A percentile compares a stretch with the other conserved stretches of the same genome.
Evolutionary conservation across 1,284 basidiomycete genomes (phyloP).

Genomic region (Rhizoctonia solani): DNA sequence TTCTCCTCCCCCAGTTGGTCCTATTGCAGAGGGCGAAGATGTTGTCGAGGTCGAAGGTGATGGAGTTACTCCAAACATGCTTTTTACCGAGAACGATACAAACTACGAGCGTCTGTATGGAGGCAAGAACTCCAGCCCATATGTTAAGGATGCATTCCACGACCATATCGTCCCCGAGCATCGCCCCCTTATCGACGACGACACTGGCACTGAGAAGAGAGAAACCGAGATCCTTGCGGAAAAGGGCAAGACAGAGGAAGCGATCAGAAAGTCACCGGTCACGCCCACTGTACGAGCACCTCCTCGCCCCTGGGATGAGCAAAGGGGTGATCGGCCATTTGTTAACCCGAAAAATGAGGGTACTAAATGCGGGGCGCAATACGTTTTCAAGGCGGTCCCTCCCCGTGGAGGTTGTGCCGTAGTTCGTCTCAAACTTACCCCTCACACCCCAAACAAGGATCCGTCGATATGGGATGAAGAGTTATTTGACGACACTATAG

Average conservation of each 20-base stretch:
- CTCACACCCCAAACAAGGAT: constrained; percentile 74
- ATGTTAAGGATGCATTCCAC: constrained; percentile 98
- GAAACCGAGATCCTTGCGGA: constrained; percentile 44
- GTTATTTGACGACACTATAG: constrained; percentile 85
- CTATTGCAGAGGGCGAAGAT: constrained; percentile 53
- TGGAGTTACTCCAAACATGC: constrained; percentile 75
- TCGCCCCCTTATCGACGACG: constrained; percentile 55
- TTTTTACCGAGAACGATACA: constrained; percentile 97
- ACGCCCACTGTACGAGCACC: constrained; percentile 53
- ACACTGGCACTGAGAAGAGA: constrained; percentile 44
- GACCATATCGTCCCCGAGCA: constrained; percentile 91
- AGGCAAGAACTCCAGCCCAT: constrained; percentile 79
- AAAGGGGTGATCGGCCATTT: constrained; percentile 52
- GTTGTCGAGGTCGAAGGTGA: constrained; percentile 58
- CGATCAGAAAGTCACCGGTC: constrained; percentile 29
- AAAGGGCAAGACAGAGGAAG: constrained; percentile 34
- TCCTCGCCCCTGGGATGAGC: constrained; percentile 53
- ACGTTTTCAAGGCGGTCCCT: constrained; percentile 85
- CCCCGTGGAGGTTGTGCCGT: constrained; percentile 92
- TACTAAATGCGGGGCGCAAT: constrained; percentile 93
- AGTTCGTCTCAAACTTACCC: constrained; percentile 91
- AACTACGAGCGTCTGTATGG: constrained; percentile 92
- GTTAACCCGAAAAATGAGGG: constrained; percentile 88
- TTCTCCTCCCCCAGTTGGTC: constrained; percentile 85
- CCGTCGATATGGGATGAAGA: constrained; percentile 84